phyloP scores from a whole-genome alignment of 1,139 yeast species.

The Protomyces macrosporus region DNA sequence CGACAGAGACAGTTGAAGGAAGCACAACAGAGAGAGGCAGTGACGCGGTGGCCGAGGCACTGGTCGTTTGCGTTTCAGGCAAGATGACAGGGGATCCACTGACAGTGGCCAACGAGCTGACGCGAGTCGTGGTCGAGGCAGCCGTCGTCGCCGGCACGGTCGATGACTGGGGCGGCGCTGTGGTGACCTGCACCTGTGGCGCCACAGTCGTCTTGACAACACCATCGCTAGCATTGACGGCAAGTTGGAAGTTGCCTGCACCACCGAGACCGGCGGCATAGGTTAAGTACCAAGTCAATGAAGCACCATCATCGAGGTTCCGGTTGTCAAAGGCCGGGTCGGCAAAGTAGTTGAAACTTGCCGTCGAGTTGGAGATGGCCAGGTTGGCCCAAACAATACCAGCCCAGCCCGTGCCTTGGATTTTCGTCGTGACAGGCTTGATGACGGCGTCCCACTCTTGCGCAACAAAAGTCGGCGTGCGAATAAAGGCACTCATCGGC shows the following conservation, averaged over 20 bases:
- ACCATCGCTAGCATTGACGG: neutral
- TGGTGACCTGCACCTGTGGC: neutral
- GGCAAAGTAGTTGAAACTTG: slow-evolving; percentile 66
- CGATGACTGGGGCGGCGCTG: neutral
- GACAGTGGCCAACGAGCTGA: neutral
- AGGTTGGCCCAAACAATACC: slow-evolving; percentile 61
- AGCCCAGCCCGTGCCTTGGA: slow-evolving; percentile 74
- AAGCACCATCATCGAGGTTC: slow-evolving; percentile 81
- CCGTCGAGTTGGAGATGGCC: slow-evolving; percentile 65
- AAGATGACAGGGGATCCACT: neutral
- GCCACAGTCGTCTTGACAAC: neutral
- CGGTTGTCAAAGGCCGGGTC: slow-evolving; percentile 44
- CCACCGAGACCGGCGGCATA: slow-evolving; percentile 55
- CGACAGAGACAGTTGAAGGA: neutral
- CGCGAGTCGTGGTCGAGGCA: neutral
- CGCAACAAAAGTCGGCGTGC: slow-evolving; percentile 61
- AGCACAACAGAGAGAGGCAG: neutral
- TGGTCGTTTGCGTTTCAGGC: neutral
- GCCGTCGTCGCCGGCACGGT: neutral
- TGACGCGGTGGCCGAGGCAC: neutral
- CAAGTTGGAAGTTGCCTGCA: slow-evolving; percentile 6
- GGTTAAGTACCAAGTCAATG: slow-evolving; percentile 83
- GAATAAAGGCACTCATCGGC: slow-evolving; percentile 71
- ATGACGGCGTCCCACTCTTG: slow-evolving; percentile 73
- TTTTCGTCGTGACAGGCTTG: slow-evolving; percentile 46